phyloP scores from a whole-genome alignment of 2,329 filamentous ascomycete species.

The Clarireedia hainanense region DNA sequence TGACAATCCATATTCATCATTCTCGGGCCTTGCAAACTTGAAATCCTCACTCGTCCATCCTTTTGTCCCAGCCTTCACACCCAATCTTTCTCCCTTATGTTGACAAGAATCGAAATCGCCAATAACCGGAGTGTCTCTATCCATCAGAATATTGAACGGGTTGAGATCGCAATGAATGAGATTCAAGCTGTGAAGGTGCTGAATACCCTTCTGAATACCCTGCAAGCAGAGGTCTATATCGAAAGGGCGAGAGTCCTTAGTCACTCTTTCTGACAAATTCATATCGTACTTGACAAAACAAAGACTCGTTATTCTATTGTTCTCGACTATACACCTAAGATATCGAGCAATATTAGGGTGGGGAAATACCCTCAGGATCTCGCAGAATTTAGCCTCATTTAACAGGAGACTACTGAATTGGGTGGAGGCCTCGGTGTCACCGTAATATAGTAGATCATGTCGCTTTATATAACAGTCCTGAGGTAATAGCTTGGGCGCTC shows the following conservation, averaged over 20 bases:
- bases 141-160: slow-evolving; percentile 28
- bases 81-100: slow-evolving; percentile 8
- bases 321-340: slow-evolving; percentile 17
- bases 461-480: background rate
- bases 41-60: slow-evolving; percentile 8
- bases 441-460: background rate
- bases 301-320: slow-evolving; percentile 15
- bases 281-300: background rate
- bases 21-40: slow-evolving; percentile 9
- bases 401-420: background rate
- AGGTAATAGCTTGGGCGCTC: background rate
- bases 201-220: background rate
- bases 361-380: slow-evolving; percentile 13
- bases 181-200: slow-evolving; percentile 21
- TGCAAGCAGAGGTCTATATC: background rate
- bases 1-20: slow-evolving; percentile 9
- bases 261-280: background rate
- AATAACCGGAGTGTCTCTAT: slow-evolving; percentile 22
- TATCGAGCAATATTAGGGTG: slow-evolving; percentile 28
- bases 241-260: background rate
- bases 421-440: background rate
- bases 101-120: slow-evolving; percentile 29
- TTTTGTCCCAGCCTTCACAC: slow-evolving; percentile 11
- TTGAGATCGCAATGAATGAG: slow-evolving; percentile 29
- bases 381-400: slow-evolving; percentile 1